Conservation (phyloP, 768 basidiomycete species). For the Auriscalpium microsporum region DNA sequence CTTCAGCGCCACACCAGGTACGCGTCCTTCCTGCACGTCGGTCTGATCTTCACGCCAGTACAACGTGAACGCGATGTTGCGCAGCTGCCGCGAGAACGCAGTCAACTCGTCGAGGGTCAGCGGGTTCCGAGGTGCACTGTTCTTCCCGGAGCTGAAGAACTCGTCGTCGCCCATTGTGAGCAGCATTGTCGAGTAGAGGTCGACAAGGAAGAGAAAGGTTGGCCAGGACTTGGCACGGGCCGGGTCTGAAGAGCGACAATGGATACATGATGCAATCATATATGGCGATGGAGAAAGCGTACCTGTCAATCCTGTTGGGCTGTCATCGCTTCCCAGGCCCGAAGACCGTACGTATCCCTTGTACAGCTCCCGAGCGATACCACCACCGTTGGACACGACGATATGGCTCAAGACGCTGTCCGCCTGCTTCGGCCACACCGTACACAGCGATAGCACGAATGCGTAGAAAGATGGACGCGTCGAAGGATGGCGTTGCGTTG, state of each 20-base stretch:
- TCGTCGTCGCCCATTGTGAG: conserved; percentile 96
- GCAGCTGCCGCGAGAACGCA: conserved; percentile 63
- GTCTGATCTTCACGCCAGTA: conserved; percentile 54
- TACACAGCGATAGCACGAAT: conserved; percentile 49
- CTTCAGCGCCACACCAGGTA: conserved; percentile 33
- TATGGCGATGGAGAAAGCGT: conserved; percentile 13
- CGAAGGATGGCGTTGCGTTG: conserved; percentile 31
- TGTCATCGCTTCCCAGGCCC: conserved; percentile 52
- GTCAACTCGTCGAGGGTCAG: conserved; percentile 75
- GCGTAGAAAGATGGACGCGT: conserved; percentile 41
- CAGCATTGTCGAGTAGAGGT: conserved; percentile 77
- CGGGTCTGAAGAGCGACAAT: conserved; percentile 29
- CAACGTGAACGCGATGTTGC: conserved; percentile 79
- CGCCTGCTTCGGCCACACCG: conserved; percentile 51
- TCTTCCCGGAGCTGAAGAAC: conserved; percentile 54
- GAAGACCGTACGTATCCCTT: conserved; percentile 54
- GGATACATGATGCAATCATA: background rate
- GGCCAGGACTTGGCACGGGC: conserved; percentile 46
- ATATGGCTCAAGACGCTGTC: conserved; percentile 51
- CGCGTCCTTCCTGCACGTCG: conserved; percentile 31
- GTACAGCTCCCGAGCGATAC: conserved; percentile 70
- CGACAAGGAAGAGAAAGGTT: conserved; percentile 66
- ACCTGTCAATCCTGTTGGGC: conserved; percentile 31
- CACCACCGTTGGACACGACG: conserved; percentile 43
- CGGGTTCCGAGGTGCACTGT: conserved; percentile 49